A percentile compares a stretch with the other conserved stretches of the same genome.
Conservation (phyloP, 2,329 filamentous ascomycete species). For the Orbilia quercus region DNA sequence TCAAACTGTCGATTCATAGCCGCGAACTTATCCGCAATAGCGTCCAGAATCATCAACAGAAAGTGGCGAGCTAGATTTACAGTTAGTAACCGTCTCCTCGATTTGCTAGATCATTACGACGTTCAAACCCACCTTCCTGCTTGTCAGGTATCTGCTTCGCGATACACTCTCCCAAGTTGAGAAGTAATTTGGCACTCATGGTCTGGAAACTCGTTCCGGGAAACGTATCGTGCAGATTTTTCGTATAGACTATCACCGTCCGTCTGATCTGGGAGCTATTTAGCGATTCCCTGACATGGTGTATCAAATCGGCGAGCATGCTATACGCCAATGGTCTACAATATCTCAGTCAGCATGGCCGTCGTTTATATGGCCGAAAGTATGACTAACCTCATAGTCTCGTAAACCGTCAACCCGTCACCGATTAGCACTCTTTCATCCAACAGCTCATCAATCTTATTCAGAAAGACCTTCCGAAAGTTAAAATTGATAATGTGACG, state of each 20-base stretch:
- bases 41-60: slow-evolving; percentile 95
- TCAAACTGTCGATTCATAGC: slow-evolving; percentile 96
- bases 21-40: slow-evolving; percentile 97
- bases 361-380: too few relatives aligned
- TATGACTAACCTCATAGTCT: slow-evolving; percentile 78
- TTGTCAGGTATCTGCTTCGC: slow-evolving; percentile 87
- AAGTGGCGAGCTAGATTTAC: slow-evolving; percentile 78
- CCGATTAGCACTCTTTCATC: slow-evolving; percentile 95
- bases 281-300: slow-evolving; percentile 92
- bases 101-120: background rate
- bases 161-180: slow-evolving; percentile 99
- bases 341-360: background rate
- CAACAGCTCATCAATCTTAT: slow-evolving; percentile 92
- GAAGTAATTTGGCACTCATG: slow-evolving; percentile 95
- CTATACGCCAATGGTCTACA: slow-evolving; percentile 87
- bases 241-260: slow-evolving; percentile 96
- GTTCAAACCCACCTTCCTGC: slow-evolving; percentile 69
- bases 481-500: slow-evolving; percentile 99
- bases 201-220: slow-evolving; percentile 99
- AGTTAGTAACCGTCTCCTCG: slow-evolving; percentile 17
- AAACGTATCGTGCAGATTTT: slow-evolving; percentile 92
- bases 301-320: slow-evolving; percentile 97
- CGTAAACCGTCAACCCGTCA: slow-evolving; percentile 94
- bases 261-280: slow-evolving; percentile 90
- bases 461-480: slow-evolving; percentile 91